A percentile compares a stretch with the other conserved stretches of the same genome.
These are phyloP conservation scores for Diddensiella santjacobensis DNA, from an alignment of 805 yeast genomes.

Conservation along the genomic window DNA sequence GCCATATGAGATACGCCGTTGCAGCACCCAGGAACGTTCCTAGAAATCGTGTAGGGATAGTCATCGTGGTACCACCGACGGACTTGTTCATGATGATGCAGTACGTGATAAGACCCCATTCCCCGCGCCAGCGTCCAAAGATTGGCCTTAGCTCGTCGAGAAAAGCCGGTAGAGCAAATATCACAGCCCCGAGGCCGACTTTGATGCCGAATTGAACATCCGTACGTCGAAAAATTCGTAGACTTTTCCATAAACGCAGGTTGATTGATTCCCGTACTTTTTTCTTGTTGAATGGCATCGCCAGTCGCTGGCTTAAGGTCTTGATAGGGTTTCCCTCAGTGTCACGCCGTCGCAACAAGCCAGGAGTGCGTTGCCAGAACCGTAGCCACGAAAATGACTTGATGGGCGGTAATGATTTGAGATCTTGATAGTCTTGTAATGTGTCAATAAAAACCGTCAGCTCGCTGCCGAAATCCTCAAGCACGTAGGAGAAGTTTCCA, in stretches of 20 bases:
- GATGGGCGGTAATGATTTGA: slow-evolving; percentile 3
- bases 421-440: slow-evolving; percentile 39
- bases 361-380: slow-evolving; percentile 42
- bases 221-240: slow-evolving; percentile 52
- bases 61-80: slow-evolving; percentile 78
- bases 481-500: slow-evolving; percentile 68
- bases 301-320: slow-evolving; percentile 5
- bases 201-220: slow-evolving; percentile 77
- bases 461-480: slow-evolving; percentile 61
- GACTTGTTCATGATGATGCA: slow-evolving; percentile 83
- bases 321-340: not conserved
- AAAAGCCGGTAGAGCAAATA: slow-evolving; percentile 65
- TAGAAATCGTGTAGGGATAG: slow-evolving; percentile 46
- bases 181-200: slow-evolving; percentile 73
- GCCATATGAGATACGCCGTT: slow-evolving; percentile 60
- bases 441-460: slow-evolving; percentile 45
- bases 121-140: slow-evolving; percentile 69
- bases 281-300: slow-evolving; percentile 5
- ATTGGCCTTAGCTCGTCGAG: slow-evolving; percentile 48
- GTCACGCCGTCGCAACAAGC: not conserved
- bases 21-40: slow-evolving; percentile 75
- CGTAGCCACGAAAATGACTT: slow-evolving; percentile 51
- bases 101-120: slow-evolving; percentile 81
- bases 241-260: slow-evolving; percentile 34
- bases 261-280: slow-evolving; percentile 31